Evolutionary conservation across 805 yeast species (phyloP), one percentile per base, ranked within the genome.

Genomic region (Wickerhamomyces rabaulensis): DNA sequence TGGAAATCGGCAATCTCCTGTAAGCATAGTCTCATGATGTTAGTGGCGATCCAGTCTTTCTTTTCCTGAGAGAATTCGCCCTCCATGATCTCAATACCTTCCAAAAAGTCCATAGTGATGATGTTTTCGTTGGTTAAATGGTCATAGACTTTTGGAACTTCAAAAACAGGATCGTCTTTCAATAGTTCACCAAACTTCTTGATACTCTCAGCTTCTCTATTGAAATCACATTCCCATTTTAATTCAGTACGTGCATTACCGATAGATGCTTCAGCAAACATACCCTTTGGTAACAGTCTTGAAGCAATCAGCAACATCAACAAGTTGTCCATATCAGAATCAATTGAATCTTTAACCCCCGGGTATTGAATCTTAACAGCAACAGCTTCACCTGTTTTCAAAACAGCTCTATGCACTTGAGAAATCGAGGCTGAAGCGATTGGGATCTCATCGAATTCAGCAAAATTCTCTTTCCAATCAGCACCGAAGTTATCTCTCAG

Each of bases 391-490:
- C 82, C 78, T 46, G 77, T 82, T 41, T 71, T 76, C 15, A 89
- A 71, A 19, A 78, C 80, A 1, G 96, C 99, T 33, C 73, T 75
- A 65, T 94, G 99, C 7, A 94, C 98, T 66, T 94, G 98, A 2
- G 98, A 97, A 53, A 94, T 94, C 6, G 97, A 89, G 0, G 99
- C 96, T 3, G 99, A 97, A 0, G 98, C 98, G 46, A 94, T 79
- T 6, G 99, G 99, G 20, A 84, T 74, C 53, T 87, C 94, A 47
- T 89, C 88, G 64, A 94, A 94, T 2, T 78, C 69, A 10, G 82
- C 67, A 62, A 88, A 94, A 42, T 81, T 73, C 5, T 69, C 61
- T 51, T 87, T 76, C 99, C 99, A 94, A 49, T 79, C 72, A 9
- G 68, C 70, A 13, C 98, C 97, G 45, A 94, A 75, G 52, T 90